Evolutionary conservation across 768 basidiomycete genomes (phyloP).

Genomic region (Termitomyces sp.): DNA sequence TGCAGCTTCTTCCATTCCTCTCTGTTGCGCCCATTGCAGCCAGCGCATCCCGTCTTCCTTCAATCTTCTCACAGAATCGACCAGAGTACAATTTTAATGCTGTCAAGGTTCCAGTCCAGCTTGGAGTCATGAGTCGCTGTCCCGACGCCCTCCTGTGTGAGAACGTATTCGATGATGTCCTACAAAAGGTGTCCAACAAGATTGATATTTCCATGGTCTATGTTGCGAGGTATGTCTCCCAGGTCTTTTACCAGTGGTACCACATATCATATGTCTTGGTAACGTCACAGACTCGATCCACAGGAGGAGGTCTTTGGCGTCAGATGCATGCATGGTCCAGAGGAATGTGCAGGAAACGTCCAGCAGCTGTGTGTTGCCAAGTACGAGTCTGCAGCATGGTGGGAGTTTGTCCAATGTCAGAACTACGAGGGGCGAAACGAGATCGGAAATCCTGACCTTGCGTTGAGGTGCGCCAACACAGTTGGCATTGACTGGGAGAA

Average conservation of each 20-base stretch:
- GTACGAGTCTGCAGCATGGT: conserved; percentile 62
- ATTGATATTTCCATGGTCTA: conserved; percentile 69
- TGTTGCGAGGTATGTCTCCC: conserved; percentile 60
- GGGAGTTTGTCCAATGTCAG: conserved; percentile 81
- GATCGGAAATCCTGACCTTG: conserved; percentile 65
- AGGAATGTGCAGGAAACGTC: conserved; percentile 86
- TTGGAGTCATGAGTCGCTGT: conserved; percentile 56
- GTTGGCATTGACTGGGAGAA: conserved; percentile 68
- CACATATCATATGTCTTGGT: not conserved
- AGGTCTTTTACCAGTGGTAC: not conserved
- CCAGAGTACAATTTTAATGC: conserved; percentile 10
- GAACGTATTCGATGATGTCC: conserved; percentile 66
- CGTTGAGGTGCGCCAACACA: conserved; percentile 59
- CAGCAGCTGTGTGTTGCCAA: conserved; percentile 81
- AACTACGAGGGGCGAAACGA: conserved; percentile 60
- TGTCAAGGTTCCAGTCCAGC: conserved; percentile 42
- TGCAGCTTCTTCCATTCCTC: conserved; percentile 7
- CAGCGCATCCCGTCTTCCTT: conserved; percentile 4
- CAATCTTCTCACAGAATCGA: conserved; percentile 4
- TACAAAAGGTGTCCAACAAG: conserved; percentile 57
- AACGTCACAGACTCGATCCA: conserved; percentile 49
- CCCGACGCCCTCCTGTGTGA: conserved; percentile 87
- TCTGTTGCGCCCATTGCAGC: not conserved
- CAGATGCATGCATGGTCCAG: conserved; percentile 72
- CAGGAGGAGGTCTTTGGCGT: conserved; percentile 73